Evolutionary conservation across 495 filamentous ascomycete genomes (phyloP).

Genomic region (Xylaria curta): DNA sequence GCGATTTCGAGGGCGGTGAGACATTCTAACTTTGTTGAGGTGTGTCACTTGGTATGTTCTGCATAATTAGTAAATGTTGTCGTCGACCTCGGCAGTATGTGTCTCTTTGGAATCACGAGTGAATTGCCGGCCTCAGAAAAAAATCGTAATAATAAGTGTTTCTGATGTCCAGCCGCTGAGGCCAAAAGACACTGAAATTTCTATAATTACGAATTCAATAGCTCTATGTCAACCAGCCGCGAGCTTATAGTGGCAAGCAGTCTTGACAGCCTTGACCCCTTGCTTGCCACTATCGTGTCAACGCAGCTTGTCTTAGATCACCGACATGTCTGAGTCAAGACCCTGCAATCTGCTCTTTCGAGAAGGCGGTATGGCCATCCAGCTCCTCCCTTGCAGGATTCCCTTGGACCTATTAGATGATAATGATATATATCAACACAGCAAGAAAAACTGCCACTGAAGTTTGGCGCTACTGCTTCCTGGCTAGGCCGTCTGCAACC

Average conservation of each 20-base stretch:
- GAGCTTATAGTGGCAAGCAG: background rate
- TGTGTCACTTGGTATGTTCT: background rate
- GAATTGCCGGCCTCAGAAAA: background rate
- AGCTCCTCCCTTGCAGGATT: background rate
- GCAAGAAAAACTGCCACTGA: background rate
- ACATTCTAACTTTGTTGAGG: conserved; percentile 1
- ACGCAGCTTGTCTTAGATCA: background rate
- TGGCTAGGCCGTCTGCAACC: background rate
- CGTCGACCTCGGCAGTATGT: background rate
- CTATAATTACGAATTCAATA: background rate
- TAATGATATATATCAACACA: background rate
- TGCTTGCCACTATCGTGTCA: background rate
- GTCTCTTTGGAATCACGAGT: background rate
- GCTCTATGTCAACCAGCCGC: background rate
- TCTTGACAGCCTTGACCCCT: background rate
- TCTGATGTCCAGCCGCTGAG: background rate
- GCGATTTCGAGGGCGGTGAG: background rate
- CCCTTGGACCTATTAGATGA: background rate
- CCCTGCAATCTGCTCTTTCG: background rate
- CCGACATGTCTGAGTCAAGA: background rate
- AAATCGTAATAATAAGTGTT: background rate
- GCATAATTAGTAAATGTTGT: background rate
- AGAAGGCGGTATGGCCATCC: background rate
- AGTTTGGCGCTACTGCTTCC: background rate
- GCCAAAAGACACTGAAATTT: background rate